Conservation (phyloP, 805 yeast genomes). For the Limtongozyma cylindracea region DNA sequence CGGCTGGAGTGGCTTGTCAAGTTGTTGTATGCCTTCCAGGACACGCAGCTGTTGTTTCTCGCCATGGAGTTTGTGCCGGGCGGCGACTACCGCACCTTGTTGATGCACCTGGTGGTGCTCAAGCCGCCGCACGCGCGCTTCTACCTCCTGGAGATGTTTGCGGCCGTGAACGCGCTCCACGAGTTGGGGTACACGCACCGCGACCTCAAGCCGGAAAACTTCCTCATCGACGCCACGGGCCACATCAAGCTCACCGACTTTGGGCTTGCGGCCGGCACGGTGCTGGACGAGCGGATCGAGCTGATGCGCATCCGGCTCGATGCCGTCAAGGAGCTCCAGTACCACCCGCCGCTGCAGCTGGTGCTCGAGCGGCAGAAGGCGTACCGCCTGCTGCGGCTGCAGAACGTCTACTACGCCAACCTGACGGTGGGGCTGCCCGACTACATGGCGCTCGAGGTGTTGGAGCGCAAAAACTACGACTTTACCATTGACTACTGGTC, state of each 20-base stretch:
- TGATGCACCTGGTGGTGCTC: slow-evolving; percentile 79
- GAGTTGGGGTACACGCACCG: slow-evolving; percentile 91
- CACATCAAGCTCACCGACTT: slow-evolving; percentile 89
- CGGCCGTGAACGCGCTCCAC: slow-evolving; percentile 81
- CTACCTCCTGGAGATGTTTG: slow-evolving; percentile 89
- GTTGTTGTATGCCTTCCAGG: slow-evolving; percentile 86
- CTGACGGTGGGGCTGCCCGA: slow-evolving; percentile 97
- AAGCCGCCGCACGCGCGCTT: slow-evolving; percentile 92
- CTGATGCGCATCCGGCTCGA: slow-evolving; percentile 54
- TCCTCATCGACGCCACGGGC: slow-evolving; percentile 70
- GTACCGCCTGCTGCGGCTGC: slow-evolving; percentile 61
- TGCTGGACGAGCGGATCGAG: slow-evolving; percentile 79
- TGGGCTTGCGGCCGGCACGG: slow-evolving; percentile 92
- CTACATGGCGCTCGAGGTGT: slow-evolving; percentile 94
- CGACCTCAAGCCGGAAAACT: slow-evolving; percentile 89
- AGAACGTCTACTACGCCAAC: slow-evolving; percentile 72
- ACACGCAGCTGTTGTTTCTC: slow-evolving; percentile 62
- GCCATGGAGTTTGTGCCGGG: slow-evolving; percentile 99
- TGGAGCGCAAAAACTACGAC: slow-evolving; percentile 83
- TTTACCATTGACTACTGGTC: slow-evolving; percentile 98
- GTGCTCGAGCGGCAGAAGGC: slow-evolving; percentile 71
- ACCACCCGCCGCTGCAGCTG: slow-evolving; percentile 38
- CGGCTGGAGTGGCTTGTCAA: slow-evolving; percentile 92
- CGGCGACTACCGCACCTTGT: slow-evolving; percentile 87
- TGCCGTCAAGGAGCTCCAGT: slow-evolving; percentile 43